phyloP scores from a whole-genome alignment of 208 protist genomes.

The Crithidia brevicula region DNA sequence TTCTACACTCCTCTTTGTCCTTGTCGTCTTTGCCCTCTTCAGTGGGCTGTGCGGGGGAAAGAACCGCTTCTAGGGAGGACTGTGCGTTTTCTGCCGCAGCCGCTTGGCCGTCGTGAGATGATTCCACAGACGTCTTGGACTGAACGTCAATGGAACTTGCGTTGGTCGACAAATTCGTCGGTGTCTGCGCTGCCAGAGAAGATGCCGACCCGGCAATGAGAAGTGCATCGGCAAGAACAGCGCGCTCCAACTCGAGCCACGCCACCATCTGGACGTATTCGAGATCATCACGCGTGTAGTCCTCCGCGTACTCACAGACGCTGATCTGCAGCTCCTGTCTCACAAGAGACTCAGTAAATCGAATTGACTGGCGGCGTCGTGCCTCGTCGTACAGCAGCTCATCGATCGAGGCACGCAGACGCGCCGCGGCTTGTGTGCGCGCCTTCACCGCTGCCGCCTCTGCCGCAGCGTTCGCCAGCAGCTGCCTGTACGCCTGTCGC shows the following conservation, averaged over 20 bases:
- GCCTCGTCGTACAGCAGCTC: constrained; percentile 8
- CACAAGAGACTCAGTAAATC: constrained; percentile 4
- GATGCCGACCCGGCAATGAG: neutral
- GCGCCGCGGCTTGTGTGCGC: neutral
- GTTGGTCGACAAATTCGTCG: too few relatives aligned
- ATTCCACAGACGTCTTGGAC: too few relatives aligned
- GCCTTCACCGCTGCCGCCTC: neutral
- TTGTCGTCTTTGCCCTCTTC: neutral
- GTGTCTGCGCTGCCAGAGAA: neutral
- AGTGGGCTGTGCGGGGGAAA: too few relatives aligned
- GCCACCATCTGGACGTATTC: neutral
- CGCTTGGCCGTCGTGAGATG: too few relatives aligned
- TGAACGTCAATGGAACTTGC: too few relatives aligned
- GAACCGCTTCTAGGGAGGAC: too few relatives aligned
- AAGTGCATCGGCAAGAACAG: neutral
- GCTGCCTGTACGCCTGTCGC: neutral
- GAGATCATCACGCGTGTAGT: constrained; percentile 11
- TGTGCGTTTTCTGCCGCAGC: too few relatives aligned
- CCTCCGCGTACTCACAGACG: constrained; percentile 15
- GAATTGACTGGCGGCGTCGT: neutral
- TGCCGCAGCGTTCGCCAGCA: neutral
- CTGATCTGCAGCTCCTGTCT: constrained; percentile 5
- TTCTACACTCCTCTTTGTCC: neutral
- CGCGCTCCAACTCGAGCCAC: neutral
- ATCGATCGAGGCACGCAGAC: neutral